phyloP scores from a whole-genome alignment of 2,329 filamentous ascomycete species.

The Cordyceps javanica region DNA sequence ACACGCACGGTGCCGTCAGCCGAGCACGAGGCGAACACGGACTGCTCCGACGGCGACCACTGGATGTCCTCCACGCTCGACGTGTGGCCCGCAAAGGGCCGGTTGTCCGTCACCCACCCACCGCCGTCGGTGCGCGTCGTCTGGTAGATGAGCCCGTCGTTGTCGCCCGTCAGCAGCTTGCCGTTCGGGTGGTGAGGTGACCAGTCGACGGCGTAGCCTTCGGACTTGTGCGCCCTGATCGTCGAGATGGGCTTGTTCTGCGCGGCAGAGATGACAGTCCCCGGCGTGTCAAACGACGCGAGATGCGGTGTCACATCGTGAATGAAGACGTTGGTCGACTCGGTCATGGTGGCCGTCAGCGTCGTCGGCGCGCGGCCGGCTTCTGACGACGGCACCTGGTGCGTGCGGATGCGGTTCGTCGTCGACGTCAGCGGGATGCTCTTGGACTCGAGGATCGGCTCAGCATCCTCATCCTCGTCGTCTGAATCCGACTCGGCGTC shows the following conservation, averaged over 20 bases:
- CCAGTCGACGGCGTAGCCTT: constrained; percentile 98
- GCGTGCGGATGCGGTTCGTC: constrained; percentile 86
- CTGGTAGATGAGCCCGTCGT: constrained; percentile 80
- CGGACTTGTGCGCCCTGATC: constrained; percentile 82
- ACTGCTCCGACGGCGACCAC: constrained; percentile 89
- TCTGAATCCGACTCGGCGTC: constrained; percentile 46
- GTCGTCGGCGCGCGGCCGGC: constrained; percentile 70
- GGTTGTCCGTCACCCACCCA: constrained; percentile 80
- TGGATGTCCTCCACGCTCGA: constrained; percentile 90
- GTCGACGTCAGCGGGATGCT: constrained; percentile 79
- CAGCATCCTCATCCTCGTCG: constrained; percentile 69
- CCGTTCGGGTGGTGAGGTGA: constrained; percentile 70
- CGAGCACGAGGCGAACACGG: constrained; percentile 90
- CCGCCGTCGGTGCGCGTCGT: constrained; percentile 84
- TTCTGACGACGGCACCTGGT: constrained; percentile 70
- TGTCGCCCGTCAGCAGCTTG: constrained; percentile 87
- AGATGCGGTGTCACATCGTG: constrained; percentile 92
- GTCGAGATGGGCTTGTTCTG: constrained; percentile 87
- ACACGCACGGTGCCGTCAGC: constrained; percentile 92
- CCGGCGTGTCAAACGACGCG: constrained; percentile 82
- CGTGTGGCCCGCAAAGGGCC: constrained; percentile 76
- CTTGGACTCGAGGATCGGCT: constrained; percentile 91
- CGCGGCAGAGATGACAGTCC: constrained; percentile 68
- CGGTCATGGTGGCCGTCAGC: constrained; percentile 85
- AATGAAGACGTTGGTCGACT: constrained; percentile 81